Conservation (phyloP, 257 asterid species). For the Solanum tarapatanum region DNA sequence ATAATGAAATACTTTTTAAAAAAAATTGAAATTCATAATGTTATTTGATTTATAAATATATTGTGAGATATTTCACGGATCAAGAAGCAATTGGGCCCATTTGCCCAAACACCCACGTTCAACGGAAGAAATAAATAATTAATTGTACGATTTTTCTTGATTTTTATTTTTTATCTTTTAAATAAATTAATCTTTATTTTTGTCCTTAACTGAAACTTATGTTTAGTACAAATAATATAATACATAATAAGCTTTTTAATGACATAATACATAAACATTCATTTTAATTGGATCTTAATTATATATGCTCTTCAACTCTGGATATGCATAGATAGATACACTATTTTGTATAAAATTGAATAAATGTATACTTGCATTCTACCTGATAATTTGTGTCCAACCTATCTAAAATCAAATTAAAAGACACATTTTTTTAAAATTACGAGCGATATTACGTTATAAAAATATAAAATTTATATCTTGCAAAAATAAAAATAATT, state of each 20-base stretch:
- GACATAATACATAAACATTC: too few relatives aligned
- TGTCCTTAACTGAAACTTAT: too few relatives aligned
- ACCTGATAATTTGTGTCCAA: not conserved
- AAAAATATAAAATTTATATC: not conserved
- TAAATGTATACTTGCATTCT: accelerated
- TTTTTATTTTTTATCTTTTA: too few relatives aligned
- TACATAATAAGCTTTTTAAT: too few relatives aligned
- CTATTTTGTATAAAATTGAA: too few relatives aligned
- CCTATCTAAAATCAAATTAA: too few relatives aligned
- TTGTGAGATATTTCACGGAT: not conserved
- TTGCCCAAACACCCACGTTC: not conserved
- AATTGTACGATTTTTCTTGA: not conserved
- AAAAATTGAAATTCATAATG: not conserved
- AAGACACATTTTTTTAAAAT: too few relatives aligned
- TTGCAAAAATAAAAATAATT: too few relatives aligned
- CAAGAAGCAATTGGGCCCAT: not conserved
- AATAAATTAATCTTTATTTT: too few relatives aligned
- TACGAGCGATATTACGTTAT: accelerated
- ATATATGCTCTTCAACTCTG: accelerated
- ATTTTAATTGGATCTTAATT: too few relatives aligned
- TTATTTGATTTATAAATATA: not conserved
- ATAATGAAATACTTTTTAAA: too few relatives aligned
- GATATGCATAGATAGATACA: accelerated
- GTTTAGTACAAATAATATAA: too few relatives aligned
- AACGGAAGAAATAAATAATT: not conserved